Percentiles rank a stretch among this genome's conserved stretches.
Evolutionary conservation across 371 early-diverging fungal species (phyloP).

Genomic region (Mortierella sp.): DNA sequence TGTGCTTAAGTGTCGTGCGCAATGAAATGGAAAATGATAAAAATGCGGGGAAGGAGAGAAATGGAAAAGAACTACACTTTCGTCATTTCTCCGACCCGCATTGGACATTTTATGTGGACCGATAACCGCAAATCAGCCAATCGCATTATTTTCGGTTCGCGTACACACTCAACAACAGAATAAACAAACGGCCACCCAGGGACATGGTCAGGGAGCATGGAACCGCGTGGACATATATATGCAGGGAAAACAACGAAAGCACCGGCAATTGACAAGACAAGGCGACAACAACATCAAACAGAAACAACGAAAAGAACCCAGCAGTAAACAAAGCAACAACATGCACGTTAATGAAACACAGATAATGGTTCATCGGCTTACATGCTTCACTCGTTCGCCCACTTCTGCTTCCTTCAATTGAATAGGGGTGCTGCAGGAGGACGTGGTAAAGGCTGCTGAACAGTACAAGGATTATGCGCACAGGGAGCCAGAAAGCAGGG

Average conservation of each 20-base stretch:
- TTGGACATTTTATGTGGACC: too few relatives aligned
- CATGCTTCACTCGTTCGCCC: too few relatives aligned
- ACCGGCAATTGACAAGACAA: too few relatives aligned
- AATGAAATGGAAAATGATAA: not conserved
- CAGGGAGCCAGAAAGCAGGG: slow-evolving; percentile 44
- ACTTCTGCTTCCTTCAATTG: not conserved
- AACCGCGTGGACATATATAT: too few relatives aligned
- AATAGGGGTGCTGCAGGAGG: slow-evolving; percentile 41
- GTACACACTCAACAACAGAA: not conserved
- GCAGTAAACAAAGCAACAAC: too few relatives aligned
- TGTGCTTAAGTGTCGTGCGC: not conserved
- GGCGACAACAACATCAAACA: too few relatives aligned
- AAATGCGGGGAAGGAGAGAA: not conserved
- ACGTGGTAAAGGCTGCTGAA: slow-evolving; percentile 55
- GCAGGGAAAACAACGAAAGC: too few relatives aligned
- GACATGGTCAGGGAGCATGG: too few relatives aligned
- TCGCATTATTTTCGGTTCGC: not conserved
- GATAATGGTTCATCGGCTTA: too few relatives aligned
- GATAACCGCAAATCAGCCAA: not conserved
- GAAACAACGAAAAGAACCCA: too few relatives aligned
- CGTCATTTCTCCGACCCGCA: not conserved
- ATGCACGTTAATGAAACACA: too few relatives aligned
- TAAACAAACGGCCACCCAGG: not conserved
- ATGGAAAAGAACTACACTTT: not conserved
- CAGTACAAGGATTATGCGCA: slow-evolving; percentile 32